These are phyloP conservation scores for Boletus edulis DNA, from an alignment of 768 basidiomycete genomes.

Conservation along the genomic window DNA sequence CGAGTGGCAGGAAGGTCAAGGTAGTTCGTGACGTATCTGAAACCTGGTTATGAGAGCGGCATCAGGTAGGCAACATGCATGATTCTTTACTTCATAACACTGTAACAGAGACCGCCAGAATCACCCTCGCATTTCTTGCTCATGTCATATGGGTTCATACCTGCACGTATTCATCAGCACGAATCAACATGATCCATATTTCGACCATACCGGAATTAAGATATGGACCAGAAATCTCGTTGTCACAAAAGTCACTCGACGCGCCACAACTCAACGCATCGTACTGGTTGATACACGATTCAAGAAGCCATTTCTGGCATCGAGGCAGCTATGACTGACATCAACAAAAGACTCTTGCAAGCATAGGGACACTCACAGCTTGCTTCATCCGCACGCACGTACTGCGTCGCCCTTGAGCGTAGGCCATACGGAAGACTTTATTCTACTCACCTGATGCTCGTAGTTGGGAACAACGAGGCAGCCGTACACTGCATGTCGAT, in stretches of 20 bases:
- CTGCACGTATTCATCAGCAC: constrained; percentile 19
- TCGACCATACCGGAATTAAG: constrained; percentile 30
- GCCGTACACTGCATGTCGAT: constrained; percentile 57
- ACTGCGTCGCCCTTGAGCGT: constrained; percentile 1
- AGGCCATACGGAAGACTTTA: not conserved
- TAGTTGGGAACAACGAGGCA: constrained; percentile 49
- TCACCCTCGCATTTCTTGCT: constrained; percentile 55
- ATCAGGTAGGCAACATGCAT: not conserved
- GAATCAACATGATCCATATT: not conserved
- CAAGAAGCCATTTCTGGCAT: constrained; percentile 57
- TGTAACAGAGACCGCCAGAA: constrained; percentile 47
- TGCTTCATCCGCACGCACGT: constrained; percentile 44
- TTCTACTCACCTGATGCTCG: constrained; percentile 22
- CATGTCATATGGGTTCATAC: constrained; percentile 67
- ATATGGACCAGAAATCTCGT: constrained; percentile 35
- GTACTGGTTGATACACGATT: constrained; percentile 62
- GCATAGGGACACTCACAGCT: constrained; percentile 27
- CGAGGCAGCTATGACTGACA: constrained; percentile 55
- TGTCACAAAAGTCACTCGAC: constrained; percentile 64
- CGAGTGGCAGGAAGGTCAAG: constrained; percentile 59
- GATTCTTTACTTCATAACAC: constrained; percentile 41
- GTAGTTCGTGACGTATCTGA: constrained; percentile 56
- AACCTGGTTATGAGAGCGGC: not conserved
- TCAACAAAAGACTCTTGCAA: not conserved
- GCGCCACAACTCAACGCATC: constrained; percentile 69